phyloP scores from a whole-genome alignment of 106 monocot species.

The Dioscorea dumetorum region DNA sequence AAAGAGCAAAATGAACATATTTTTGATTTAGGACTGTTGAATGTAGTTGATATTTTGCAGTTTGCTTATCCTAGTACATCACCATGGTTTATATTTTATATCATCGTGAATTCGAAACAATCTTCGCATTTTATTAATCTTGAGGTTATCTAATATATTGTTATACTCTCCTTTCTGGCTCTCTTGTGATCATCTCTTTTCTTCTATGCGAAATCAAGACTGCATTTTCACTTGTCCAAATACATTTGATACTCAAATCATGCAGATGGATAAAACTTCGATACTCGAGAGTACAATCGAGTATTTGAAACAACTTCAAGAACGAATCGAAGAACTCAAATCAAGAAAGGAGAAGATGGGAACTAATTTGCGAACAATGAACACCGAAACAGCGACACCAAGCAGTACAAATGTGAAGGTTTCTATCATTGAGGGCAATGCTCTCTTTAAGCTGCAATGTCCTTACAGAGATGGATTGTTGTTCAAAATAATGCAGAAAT shows the following conservation, averaged over 20 bases:
- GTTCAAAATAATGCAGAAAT: constrained; percentile 46
- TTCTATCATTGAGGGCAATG: constrained; percentile 62
- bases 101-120: too few species aligned
- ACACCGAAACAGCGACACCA: constrained; percentile 1
- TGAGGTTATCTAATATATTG: too few species aligned
- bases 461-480: constrained; percentile 48
- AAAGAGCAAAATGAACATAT: too few species aligned
- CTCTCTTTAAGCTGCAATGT: constrained; percentile 62
- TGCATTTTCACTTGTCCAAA: too few species aligned
- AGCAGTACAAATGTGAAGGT: constrained; percentile 35
- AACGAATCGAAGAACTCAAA: constrained; percentile 58
- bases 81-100: too few species aligned
- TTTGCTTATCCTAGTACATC: too few species aligned
- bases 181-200: too few species aligned
- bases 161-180: too few species aligned
- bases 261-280: constrained; percentile 87
- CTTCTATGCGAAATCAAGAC: too few species aligned
- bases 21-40: too few species aligned
- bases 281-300: constrained; percentile 80
- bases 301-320: constrained; percentile 59
- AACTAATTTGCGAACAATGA: not conserved
- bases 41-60: too few species aligned
- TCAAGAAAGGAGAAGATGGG: constrained; percentile 15
- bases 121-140: too few species aligned
- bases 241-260: not conserved